These are phyloP conservation scores for Barbarea vulgaris DNA, from an alignment of 345 rosid genomes.

Conservation along the genomic window DNA sequence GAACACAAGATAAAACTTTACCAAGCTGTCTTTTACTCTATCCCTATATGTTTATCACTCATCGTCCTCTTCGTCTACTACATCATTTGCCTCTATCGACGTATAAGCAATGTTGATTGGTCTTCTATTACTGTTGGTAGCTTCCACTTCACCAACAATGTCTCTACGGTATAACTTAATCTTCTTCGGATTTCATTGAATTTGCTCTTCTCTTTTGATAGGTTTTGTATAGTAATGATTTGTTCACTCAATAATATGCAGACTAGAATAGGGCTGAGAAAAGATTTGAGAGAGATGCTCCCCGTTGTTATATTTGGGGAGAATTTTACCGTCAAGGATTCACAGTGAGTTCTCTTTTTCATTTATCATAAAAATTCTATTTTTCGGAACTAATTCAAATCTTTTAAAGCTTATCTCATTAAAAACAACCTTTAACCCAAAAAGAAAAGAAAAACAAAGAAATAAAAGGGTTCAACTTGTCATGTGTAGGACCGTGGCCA, in stretches of 20 bases:
- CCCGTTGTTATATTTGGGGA: constrained; percentile 73
- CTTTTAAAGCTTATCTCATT: too few species aligned
- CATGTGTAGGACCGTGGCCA: too few species aligned
- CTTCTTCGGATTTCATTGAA: background rate
- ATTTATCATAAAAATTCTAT: background rate
- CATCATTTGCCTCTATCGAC: constrained; percentile 69
- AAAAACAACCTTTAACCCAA: too few species aligned
- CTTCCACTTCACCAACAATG: constrained; percentile 17
- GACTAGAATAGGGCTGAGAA: constrained; percentile 69
- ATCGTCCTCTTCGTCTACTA: constrained; percentile 67
- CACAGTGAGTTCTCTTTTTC: constrained; percentile 54
- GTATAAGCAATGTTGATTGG: constrained; percentile 60
- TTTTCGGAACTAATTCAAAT: too few species aligned
- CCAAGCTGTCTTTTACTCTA: constrained; percentile 66
- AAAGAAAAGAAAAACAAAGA: too few species aligned
- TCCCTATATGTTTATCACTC: constrained; percentile 69
- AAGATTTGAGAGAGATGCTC: constrained; percentile 82
- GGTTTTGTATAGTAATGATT: constrained; percentile 2
- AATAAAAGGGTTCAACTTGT: too few species aligned
- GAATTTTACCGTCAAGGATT: constrained; percentile 69
- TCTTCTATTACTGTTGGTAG: constrained; percentile 51
- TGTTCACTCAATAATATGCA: constrained; percentile 28
- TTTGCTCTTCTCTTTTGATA: background rate
- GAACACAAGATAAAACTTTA: constrained; percentile 48
- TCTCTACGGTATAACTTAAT: constrained; percentile 8